Conservation (phyloP, 1,284 basidiomycete genomes). For the Tilletia setariae region DNA sequence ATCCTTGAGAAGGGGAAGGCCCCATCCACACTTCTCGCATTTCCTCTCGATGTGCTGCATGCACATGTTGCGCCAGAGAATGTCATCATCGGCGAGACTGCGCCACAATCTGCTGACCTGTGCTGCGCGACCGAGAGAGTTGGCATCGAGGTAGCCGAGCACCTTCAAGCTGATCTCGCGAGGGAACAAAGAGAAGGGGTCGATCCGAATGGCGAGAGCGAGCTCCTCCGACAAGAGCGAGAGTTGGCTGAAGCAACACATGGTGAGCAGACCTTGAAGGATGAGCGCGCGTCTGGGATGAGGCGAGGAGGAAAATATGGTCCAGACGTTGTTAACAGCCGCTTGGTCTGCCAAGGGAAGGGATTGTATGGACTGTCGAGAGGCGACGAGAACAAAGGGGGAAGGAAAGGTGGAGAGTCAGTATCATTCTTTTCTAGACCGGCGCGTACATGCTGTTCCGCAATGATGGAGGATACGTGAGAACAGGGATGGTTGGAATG, state of each 20-base stretch:
- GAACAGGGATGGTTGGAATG: slow-evolving; percentile 9
- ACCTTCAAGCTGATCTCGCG: slow-evolving; percentile 86
- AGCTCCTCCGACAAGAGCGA: slow-evolving; percentile 92
- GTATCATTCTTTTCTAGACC: not conserved
- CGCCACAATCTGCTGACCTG: slow-evolving; percentile 88
- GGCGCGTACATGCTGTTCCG: not conserved
- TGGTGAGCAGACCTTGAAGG: slow-evolving; percentile 94
- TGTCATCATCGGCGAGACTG: slow-evolving; percentile 86
- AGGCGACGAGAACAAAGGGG: not conserved
- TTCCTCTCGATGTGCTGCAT: slow-evolving; percentile 98
- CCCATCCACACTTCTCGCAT: slow-evolving; percentile 97
- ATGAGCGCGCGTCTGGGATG: slow-evolving; percentile 87
- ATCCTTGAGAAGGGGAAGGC: slow-evolving; percentile 78
- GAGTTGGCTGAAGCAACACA: slow-evolving; percentile 99
- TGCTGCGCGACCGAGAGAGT: slow-evolving; percentile 88
- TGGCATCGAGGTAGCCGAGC: slow-evolving; percentile 88
- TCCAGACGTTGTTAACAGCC: slow-evolving; percentile 90
- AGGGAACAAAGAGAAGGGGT: slow-evolving; percentile 87
- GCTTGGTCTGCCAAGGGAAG: slow-evolving; percentile 84
- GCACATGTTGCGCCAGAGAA: slow-evolving; percentile 94
- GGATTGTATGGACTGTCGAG: slow-evolving; percentile 77
- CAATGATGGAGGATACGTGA: not conserved
- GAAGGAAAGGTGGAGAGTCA: not conserved
- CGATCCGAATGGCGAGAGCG: slow-evolving; percentile 77
- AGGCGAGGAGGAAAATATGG: slow-evolving; percentile 89